Conservation (phyloP, 2,329 filamentous ascomycete genomes). For the Truncatella angustata region DNA sequence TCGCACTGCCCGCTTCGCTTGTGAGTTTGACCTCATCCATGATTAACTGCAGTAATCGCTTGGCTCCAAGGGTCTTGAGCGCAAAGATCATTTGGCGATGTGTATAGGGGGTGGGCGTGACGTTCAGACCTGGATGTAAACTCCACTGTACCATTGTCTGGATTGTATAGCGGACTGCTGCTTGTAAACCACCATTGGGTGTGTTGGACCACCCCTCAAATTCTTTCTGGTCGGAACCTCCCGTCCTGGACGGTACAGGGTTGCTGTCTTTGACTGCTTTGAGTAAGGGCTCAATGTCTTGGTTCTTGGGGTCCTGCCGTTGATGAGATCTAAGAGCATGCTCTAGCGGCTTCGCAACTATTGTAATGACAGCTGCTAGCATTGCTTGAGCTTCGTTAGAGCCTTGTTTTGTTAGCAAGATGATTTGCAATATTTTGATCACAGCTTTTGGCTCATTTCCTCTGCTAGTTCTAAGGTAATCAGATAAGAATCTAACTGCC, state of each 20-base stretch:
- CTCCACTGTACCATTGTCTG: conserved; percentile 67
- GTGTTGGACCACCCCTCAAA: conserved; percentile 65
- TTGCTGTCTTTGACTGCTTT: conserved; percentile 62
- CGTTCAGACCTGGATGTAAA: conserved; percentile 51
- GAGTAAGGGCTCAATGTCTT: conserved; percentile 68
- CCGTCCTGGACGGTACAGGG: conserved; percentile 58
- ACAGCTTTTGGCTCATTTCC: conserved; percentile 64
- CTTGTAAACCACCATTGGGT: conserved; percentile 53
- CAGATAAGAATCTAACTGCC: conserved; percentile 68
- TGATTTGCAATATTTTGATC: conserved; percentile 69
- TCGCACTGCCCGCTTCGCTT: conserved; percentile 56
- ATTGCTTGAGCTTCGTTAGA: conserved; percentile 70
- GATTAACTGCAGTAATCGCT: conserved; percentile 58
- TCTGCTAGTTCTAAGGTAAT: conserved; percentile 66
- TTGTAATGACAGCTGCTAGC: conserved; percentile 68
- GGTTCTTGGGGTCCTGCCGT: conserved; percentile 63
- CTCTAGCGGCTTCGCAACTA: conserved; percentile 68
- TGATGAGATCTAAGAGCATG: conserved; percentile 66
- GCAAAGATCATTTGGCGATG: conserved; percentile 67
- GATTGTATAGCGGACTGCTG: conserved; percentile 59
- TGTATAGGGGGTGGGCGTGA: conserved; percentile 65
- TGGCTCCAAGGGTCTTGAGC: conserved; percentile 60
- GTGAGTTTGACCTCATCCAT: conserved; percentile 67
- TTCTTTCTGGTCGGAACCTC: conserved; percentile 62
- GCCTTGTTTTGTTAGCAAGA: conserved; percentile 68